Base-by-base conservation (phyloP, 1,284 basidiomycete genomes). In the Sporisorium sorghi region DNA sequence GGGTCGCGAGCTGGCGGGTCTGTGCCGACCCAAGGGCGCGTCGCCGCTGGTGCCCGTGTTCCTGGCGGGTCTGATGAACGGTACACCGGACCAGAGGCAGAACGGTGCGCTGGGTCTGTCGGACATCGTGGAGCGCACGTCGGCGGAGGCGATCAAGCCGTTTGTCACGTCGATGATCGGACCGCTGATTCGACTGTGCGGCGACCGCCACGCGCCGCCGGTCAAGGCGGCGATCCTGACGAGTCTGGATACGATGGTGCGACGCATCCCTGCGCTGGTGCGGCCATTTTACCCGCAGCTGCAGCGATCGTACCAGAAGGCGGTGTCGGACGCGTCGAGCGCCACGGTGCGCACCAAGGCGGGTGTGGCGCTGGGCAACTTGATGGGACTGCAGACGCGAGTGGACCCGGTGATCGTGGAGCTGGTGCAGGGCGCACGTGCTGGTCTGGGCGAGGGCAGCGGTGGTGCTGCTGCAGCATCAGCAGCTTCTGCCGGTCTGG, bases 281-380 rank as follows among this genome's bases (percentile, higher is more conserved):
- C 94, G 94, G 84, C 95, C 96, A 0, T 99, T 99, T 90, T 97
- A 97, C 88, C 97, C 96, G 2, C 96, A 99, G 84, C 87, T 99
- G 37, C 96, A 98, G 84, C 89, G 96, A 40, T 97, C 94, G 57
- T 99, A 99, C 83, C 92, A 97, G 85, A 99, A 99, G 86, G 93
- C 93, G 39, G 89, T 92, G 0, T 89, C 91, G 64, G 96, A 99
- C 84, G 86, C 91, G 0, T 88, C 91, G 1, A 93, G 92, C 75
- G 86, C 89, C 2, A 90, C 89, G 19, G 94, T 99, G 28, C 90
- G 96, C 53, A 90, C 87, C 65, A 90, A 90, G 56, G 95, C 94
- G 0, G 93, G 91, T 0, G 88, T 90, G 30, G 95, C 92, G 28
- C 88, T 99, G 0, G 95, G 94, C 23, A 89, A 90, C n/a, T 87